These are phyloP conservation scores for Neonectria faginata DNA, from an alignment of 2,329 filamentous ascomycete genomes.

Conservation along the genomic window DNA sequence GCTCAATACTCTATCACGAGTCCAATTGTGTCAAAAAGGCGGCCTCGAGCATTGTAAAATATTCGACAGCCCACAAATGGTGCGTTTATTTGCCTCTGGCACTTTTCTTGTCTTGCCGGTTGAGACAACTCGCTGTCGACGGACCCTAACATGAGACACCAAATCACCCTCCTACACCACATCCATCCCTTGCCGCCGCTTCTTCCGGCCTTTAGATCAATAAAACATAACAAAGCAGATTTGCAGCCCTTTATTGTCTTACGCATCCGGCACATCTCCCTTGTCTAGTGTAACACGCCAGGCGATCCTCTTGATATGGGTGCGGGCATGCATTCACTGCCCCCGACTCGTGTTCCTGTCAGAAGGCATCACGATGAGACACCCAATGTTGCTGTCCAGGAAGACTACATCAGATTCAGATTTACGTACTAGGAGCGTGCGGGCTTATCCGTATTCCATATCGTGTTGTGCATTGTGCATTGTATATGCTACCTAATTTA, in stretches of 20 bases:
- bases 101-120: not conserved
- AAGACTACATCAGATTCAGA: not conserved
- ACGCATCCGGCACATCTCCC: not conserved
- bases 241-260: not conserved
- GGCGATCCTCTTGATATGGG: not conserved
- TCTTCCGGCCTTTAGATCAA: not conserved
- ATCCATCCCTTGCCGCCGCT: not conserved
- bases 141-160: not conserved
- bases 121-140: not conserved
- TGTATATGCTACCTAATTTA: conserved; percentile 15
- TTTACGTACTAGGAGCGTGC: not conserved
- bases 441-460: not conserved
- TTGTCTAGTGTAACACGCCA: not conserved
- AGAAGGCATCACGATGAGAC: conserved; percentile 1
- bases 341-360: not conserved
- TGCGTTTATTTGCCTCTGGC: not conserved
- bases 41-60: too few relatives aligned
- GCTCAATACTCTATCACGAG: not conserved
- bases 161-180: not conserved
- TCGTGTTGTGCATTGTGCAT: not conserved
- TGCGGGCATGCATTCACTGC: not conserved
- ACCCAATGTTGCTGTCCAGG: not conserved
- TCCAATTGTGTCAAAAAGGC: not conserved
- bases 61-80: not conserved
- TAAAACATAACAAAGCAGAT: not conserved